A percentile compares a stretch with the other conserved stretches of the same genome.
phyloP scores from a whole-genome alignment of 352 stramenopile species.

The Pythium pyrilobum region DNA sequence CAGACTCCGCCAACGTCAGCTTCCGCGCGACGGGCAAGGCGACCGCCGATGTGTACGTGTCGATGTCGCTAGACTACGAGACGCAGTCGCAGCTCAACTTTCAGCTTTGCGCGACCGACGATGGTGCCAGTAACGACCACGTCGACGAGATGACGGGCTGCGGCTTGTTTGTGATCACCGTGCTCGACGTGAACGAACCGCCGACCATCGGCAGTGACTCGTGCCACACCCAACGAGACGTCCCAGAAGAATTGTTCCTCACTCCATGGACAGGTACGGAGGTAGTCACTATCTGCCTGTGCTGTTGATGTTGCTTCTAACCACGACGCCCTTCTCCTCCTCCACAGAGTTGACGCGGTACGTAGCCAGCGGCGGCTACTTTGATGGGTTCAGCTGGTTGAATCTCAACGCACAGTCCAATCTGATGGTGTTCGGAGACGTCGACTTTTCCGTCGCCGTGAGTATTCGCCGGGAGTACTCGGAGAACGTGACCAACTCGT shows the following conservation, averaged over 20 bases:
- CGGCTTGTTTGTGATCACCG: conserved; percentile 26
- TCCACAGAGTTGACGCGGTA: conserved; percentile 4
- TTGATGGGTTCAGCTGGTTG: conserved; percentile 5
- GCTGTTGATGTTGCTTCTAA: background rate
- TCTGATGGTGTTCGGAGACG: conserved; percentile 33
- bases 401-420: background rate
- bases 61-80: conserved; percentile 36
- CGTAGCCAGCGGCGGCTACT: conserved; percentile 5
- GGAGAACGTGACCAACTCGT: background rate
- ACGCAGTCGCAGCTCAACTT: conserved; percentile 22
- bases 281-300: background rate
- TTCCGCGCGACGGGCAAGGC: conserved; percentile 25
- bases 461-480: conserved; percentile 24
- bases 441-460: conserved; percentile 39
- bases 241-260: conserved; percentile 9
- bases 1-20: too few relatives aligned
- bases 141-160: conserved; percentile 45
- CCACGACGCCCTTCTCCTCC: too few relatives aligned
- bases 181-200: conserved; percentile 40
- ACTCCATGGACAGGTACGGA: conserved; percentile 8
- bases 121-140: conserved; percentile 38
- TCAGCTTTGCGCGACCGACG: conserved; percentile 41
- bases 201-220: conserved; percentile 16
- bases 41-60: conserved; percentile 28
- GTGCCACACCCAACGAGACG: background rate